Base-by-base conservation (phyloP, 2,329 filamentous ascomycete species). In the Fusarium multiceps region DNA sequence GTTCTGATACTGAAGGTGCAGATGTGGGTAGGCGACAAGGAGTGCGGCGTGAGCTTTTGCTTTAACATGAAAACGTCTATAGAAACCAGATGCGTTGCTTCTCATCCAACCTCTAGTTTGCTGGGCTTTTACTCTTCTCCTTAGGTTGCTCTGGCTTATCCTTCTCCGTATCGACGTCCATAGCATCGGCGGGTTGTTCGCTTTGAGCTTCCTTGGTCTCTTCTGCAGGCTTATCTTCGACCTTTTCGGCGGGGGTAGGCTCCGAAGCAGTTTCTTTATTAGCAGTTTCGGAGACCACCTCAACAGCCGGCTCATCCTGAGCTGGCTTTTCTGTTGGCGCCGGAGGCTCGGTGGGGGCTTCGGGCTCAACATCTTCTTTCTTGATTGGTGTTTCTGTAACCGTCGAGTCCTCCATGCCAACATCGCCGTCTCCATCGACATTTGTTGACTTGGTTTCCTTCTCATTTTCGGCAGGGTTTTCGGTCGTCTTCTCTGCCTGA, bases 371-470 rank as follows among this genome's bases (percentile, higher is more conserved):
- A 10, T 75, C 71, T 25, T 73, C 73, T 46, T 68, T 74, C 45
- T 76, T 75, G 14, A 75, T 73, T 6, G 72, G 66, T 6, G 68
- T 68, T 30, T 76, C 75, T 9, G 63, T 62, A 23, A 72, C 59
- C 2, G 78, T 66, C 1, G 77, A 75, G 4, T 80, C 83, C 4
- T 77, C 79, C 85, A 87, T 87, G 12, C 85, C 83, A 9, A 87
- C 79, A 71, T 87, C 84, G 14, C 85, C 85, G 59, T 87, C 85
- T 4, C 75, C 77, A 30, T 87, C 85, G 7, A 82, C 75, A 34
- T 79, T 80, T 7, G 48, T 69, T 71, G 49, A 50, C 21, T 74
- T 63, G 10, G 66, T 21, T 25, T 69, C 62, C 45, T 71, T 74
- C 45, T 62, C 27, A 23, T 49, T 32, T 8, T 72, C 50, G 4